Evolutionary conservation across 257 asterid species (phyloP), one percentile per base, ranked within the genome.

Genomic region (Nicotiana attenuata): DNA sequence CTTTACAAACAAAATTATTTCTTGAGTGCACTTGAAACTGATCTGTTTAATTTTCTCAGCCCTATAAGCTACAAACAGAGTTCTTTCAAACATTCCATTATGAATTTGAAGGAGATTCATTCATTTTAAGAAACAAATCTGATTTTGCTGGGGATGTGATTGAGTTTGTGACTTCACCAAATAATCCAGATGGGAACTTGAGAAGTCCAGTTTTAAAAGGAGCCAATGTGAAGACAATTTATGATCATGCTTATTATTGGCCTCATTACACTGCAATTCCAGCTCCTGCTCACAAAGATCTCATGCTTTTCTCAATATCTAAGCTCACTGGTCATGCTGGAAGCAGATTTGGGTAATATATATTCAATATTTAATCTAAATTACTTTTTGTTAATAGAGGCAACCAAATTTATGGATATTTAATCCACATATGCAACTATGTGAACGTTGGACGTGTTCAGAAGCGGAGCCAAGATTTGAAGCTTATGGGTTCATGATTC

Each of bases 271-370:
- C 97, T 0, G 92, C 96, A 53, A 90, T 92, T 82, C 92, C 94
- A 47, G 64, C 90, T 29, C 92, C 96, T 7, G 88, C 91, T 1
- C 83, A 92, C 81, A 93, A 87, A 85, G 97, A 91, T 85, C 45
- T 94, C 83, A 88, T 90, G 97, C 77, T 91, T 14, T 92, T 92
- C 26, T 88, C 97, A 0, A 61, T 91, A 17, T 92, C 97, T 8
- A 94, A 92, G 88, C 91, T 92, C 53, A 90, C 97, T 4, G 97
- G 97, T 50, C 97, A 94, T 84, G 98, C 97, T 14, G 94, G 98
- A 82, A 91, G 90, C 81, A 83, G 94, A 90, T 87, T 91, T 78
- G 97, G 97, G 97, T 92, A 91, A 86, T 2, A 1, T 8, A 35
- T 35, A 67, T 7, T 66, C 1, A 24, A 66, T 7, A 14, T 50